Evolutionary conservation across 495 filamentous ascomycete genomes (phyloP).

Genomic region (Thermochaetoides thermophila): DNA sequence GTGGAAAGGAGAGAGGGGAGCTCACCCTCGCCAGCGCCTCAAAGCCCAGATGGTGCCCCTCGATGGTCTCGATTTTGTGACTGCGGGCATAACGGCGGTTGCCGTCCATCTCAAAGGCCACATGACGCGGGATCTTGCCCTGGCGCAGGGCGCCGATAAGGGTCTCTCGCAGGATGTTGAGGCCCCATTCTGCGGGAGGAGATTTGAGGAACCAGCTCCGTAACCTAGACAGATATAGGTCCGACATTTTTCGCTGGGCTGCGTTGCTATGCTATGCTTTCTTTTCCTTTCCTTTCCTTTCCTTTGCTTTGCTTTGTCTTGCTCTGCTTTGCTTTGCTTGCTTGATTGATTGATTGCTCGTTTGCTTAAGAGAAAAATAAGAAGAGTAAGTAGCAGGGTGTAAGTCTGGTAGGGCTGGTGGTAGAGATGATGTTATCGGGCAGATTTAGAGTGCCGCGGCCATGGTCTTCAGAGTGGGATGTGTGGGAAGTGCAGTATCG

Average conservation of each 20-base stretch:
- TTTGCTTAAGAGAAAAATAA: too few relatives aligned
- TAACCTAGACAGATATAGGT: constrained; percentile 51
- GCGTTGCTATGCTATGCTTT: too few relatives aligned
- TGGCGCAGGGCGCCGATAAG: constrained; percentile 78
- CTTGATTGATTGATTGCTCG: too few relatives aligned
- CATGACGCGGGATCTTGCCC: constrained; percentile 82
- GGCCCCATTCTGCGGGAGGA: constrained; percentile 74
- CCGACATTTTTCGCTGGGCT: constrained; percentile 33
- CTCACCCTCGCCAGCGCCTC: constrained; percentile 75
- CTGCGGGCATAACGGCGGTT: constrained; percentile 81
- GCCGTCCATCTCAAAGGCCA: constrained; percentile 98
- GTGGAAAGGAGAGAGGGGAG: background rate
- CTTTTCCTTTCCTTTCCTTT: too few relatives aligned
- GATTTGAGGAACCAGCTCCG: constrained; percentile 81
- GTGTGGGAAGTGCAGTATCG: too few relatives aligned
- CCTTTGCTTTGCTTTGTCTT: too few relatives aligned
- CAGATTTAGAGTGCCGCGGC: too few relatives aligned
- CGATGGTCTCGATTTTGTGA: constrained; percentile 88
- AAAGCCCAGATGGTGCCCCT: constrained; percentile 94
- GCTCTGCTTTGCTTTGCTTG: too few relatives aligned
- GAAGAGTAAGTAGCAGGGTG: too few relatives aligned
- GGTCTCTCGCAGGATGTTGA: constrained; percentile 56
- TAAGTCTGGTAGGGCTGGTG: too few relatives aligned
- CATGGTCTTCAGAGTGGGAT: too few relatives aligned
- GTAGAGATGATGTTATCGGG: too few relatives aligned